Evolutionary conservation across 805 yeast species (phyloP).

Genomic region (Wickerhamiella brachini): DNA sequence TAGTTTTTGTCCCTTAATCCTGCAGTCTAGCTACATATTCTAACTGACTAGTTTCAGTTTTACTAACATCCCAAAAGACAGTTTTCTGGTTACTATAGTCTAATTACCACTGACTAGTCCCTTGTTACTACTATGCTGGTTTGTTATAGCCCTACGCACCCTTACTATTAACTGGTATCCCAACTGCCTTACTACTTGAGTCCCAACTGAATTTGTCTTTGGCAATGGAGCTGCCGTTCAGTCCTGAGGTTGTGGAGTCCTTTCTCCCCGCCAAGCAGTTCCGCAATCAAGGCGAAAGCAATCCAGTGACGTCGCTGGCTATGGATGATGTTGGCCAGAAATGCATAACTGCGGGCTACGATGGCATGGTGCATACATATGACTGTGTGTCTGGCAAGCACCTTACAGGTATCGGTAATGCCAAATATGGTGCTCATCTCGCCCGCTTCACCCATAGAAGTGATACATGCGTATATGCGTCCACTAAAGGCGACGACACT

Average conservation of each 20-base stretch:
- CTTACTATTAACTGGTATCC: too few relatives aligned
- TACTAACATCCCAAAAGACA: too few relatives aligned
- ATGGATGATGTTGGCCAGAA: slow-evolving; percentile 77
- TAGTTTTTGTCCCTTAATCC: too few relatives aligned
- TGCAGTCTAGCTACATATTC: not conserved
- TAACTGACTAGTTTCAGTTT: too few relatives aligned
- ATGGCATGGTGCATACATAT: slow-evolving; percentile 72
- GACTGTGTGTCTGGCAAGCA: slow-evolving; percentile 53
- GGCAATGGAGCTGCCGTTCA: slow-evolving; percentile 1
- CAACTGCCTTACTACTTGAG: too few relatives aligned
- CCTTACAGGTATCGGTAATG: slow-evolving; percentile 53
- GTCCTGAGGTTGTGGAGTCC: not conserved
- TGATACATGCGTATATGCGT: slow-evolving; percentile 63
- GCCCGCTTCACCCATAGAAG: slow-evolving; percentile 73
- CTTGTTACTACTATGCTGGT: too few relatives aligned
- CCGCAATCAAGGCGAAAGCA: slow-evolving; percentile 2
- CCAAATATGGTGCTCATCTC: slow-evolving; percentile 83
- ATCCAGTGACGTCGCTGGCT: slow-evolving; percentile 32
- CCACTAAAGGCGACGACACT: slow-evolving; percentile 51
- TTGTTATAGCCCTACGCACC: too few relatives aligned
- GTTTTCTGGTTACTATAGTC: too few relatives aligned
- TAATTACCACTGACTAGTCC: too few relatives aligned
- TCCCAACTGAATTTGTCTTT: too few relatives aligned
- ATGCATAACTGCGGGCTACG: slow-evolving; percentile 62
- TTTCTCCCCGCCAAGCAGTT: slow-evolving; percentile 6